Evolutionary conservation across 139 green algal species (phyloP).

Genomic region (Asterochloris sp.): DNA sequence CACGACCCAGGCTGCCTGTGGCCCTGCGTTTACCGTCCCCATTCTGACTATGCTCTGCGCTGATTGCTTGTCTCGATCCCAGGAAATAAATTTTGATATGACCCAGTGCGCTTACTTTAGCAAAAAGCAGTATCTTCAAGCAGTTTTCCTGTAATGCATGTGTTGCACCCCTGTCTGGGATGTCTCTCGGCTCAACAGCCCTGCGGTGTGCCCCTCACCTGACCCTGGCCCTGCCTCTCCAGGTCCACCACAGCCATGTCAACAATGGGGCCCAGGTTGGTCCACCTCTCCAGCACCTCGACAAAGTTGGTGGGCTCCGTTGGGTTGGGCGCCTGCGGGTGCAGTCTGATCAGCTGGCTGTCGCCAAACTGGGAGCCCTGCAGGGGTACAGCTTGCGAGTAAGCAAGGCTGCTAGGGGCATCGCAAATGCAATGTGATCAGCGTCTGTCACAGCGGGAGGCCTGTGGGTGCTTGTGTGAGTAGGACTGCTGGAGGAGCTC

Average conservation of each 20-base stretch:
- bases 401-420: not conserved
- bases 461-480: no score
- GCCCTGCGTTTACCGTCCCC: no score
- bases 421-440: not conserved
- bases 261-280: slow-evolving; percentile 92
- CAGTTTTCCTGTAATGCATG: no score
- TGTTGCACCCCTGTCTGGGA: no score
- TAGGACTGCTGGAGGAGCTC: no score
- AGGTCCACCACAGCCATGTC: slow-evolving; percentile 94
- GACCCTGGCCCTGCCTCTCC: slow-evolving; percentile 92
- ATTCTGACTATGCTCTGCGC: no score
- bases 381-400: not conserved
- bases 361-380: slow-evolving; percentile 49
- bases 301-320: slow-evolving; percentile 41
- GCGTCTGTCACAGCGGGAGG: not conserved
- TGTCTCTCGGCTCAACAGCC: not conserved
- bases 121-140: no score
- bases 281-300: slow-evolving; percentile 85
- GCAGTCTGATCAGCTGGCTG: slow-evolving; percentile 76
- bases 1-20: no score
- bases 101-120: no score
- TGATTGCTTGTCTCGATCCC: no score
- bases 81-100: no score
- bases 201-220: slow-evolving; percentile 40
- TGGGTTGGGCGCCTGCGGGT: slow-evolving; percentile 31